A percentile compares a stretch with the other conserved stretches of the same genome.
Evolutionary conservation across 2,329 filamentous ascomycete genomes (phyloP).

Genomic region (Diaporthe citriasiana): DNA sequence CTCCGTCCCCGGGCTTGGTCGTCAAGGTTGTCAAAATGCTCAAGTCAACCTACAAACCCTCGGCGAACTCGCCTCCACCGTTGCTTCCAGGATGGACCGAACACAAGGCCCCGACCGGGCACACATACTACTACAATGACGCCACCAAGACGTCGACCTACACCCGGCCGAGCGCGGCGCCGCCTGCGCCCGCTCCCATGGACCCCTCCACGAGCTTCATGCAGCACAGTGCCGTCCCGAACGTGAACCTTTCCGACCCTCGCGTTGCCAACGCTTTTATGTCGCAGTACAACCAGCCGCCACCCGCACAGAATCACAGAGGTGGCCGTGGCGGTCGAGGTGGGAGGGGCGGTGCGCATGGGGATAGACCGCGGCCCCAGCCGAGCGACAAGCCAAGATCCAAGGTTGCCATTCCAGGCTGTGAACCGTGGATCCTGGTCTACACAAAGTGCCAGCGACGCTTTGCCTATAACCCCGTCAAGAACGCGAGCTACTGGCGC

Average conservation of each 20-base stretch:
- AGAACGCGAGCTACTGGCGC: conserved; percentile 94
- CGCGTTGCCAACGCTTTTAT: conserved; percentile 73
- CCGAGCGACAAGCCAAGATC: conserved; percentile 85
- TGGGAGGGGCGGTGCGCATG: conserved; percentile 59
- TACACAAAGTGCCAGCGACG: conserved; percentile 90
- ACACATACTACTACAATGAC: conserved; percentile 90
- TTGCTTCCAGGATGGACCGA: conserved; percentile 91
- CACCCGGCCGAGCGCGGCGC: conserved; percentile 72
- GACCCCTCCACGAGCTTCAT: conserved; percentile 56
- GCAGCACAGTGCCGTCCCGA: conserved; percentile 57
- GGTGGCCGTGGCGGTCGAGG: conserved; percentile 50
- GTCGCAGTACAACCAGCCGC: conserved; percentile 63
- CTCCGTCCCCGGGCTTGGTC: neutral
- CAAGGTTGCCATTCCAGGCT: conserved; percentile 83
- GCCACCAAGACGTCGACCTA: conserved; percentile 90
- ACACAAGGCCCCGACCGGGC: conserved; percentile 89
- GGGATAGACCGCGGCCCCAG: conserved; percentile 74
- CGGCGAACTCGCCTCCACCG: conserved; percentile 64
- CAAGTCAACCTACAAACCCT: conserved; percentile 81
- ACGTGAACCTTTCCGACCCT: conserved; percentile 64
- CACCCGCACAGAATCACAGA: conserved; percentile 54
- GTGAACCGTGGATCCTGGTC: conserved; percentile 91
- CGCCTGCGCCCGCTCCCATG: conserved; percentile 45
- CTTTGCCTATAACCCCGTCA: conserved; percentile 90
- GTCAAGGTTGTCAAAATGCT: conserved; percentile 66